Evolutionary conservation across 2,329 filamentous ascomycete genomes (phyloP), one percentile per base, ranked within the genome.

Genomic region (Hortaea sp.): DNA sequence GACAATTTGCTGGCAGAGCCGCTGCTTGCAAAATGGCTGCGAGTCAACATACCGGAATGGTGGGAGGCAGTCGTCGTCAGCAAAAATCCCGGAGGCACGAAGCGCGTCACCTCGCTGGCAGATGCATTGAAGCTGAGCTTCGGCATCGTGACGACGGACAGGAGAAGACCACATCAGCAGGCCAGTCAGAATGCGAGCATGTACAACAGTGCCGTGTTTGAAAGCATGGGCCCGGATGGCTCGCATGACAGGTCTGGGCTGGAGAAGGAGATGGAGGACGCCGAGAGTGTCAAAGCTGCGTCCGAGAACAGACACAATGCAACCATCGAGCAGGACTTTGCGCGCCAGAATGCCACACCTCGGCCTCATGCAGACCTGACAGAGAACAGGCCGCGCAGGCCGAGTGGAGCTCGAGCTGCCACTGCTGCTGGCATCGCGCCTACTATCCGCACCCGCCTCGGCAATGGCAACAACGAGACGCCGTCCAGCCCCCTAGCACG

Each of bases 81-180:
- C 63, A 98, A 98, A 73, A 98, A 98, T 62, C 86, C 92, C 1
- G 92, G 92, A 46, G 92, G 92, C 48, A 97, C 92, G 42, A 98
- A 98, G 72, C 80, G 92, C 54, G 92, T 97, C 35, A 98, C 92
- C 10, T 95, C 90, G 29, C 74, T 98, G 45, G 92, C 92, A 50
- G 92, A 98, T 69, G 88, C 88, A 2, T 70, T 98, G 57, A 97
- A 97, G 74, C 78, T 98, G 57, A 97, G 94, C 72, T 98, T 98
- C 57, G 92, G 92, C 55, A 88, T 98, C 62, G 88, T 98, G 46
- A 94, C 87, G 2, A 94, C 88, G 5, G 88, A 94, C 57, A 76
- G 80, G 57, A 71, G 72, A 41, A 72, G 73, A 32, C 71, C 73
- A 44, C 73, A 60, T 39, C 32, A 35, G 32, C 32, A 35, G n/a